Conservation (phyloP, 257 asterid genomes). For the Apocynum venetum region DNA sequence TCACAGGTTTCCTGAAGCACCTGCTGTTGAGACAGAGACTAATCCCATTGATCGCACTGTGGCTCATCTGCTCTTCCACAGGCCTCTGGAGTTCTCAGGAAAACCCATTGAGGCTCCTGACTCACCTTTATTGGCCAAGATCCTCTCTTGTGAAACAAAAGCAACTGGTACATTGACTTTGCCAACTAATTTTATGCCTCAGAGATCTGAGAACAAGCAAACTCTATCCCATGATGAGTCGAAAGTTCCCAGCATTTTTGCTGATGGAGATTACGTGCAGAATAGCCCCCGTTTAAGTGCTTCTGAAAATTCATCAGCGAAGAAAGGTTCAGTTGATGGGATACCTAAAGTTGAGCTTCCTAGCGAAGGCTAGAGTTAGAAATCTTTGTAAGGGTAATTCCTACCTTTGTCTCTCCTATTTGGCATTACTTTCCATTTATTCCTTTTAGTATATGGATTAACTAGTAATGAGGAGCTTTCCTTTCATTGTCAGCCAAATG, state of each 20-base stretch:
- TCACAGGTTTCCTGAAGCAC: conserved; percentile 51
- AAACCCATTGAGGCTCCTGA: conserved; percentile 45
- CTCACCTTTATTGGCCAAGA: conserved; percentile 44
- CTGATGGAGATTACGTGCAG: conserved; percentile 29
- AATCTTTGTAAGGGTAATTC: conserved; percentile 36
- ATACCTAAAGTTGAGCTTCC: conserved; percentile 31
- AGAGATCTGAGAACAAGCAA: conserved; percentile 32
- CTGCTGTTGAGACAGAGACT: conserved; percentile 64
- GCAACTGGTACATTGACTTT: conserved; percentile 26
- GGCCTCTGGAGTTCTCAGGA: conserved; percentile 49
- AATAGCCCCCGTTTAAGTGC: conserved; percentile 26
- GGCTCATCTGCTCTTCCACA: conserved; percentile 84
- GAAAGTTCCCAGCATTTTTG: conserved; percentile 28
- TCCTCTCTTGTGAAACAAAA: conserved; percentile 37
- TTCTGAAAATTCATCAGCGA: conserved; percentile 33
- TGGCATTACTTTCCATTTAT: conserved; percentile 7
- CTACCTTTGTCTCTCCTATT: conserved; percentile 28
- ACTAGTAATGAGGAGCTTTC: conserved; percentile 26
- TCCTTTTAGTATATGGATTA: conserved; percentile 21
- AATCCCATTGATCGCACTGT: conserved; percentile 83
- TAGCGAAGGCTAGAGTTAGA: conserved; percentile 7
- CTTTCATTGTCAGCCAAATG: conserved; percentile 42
- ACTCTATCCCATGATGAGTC: conserved; percentile 37
- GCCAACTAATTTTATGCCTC: conserved; percentile 25
- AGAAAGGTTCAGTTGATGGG: conserved; percentile 30